Percentiles rank a stretch among this genome's conserved stretches.
phyloP scores from a whole-genome alignment of 2,329 filamentous ascomycete genomes.

The Pseudogymnoascus sp. region DNA sequence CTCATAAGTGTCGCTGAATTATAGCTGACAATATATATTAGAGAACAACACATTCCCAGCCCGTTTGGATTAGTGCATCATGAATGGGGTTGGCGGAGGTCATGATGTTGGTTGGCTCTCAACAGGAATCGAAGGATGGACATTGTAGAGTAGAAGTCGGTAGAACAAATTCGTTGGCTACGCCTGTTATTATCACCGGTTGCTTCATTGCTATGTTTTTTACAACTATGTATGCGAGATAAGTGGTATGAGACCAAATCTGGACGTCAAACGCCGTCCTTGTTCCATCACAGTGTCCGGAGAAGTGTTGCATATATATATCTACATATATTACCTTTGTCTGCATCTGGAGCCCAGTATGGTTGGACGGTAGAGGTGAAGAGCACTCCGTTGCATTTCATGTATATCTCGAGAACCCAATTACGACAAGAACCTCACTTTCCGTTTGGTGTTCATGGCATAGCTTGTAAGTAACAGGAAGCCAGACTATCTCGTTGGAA shows the following conservation, averaged over 20 bases:
- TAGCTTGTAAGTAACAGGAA: not conserved
- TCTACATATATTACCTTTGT: not conserved
- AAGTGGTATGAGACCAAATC: not conserved
- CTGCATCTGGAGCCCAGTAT: not conserved
- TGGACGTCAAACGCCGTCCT: not conserved
- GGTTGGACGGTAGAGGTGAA: not conserved
- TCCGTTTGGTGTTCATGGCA: not conserved
- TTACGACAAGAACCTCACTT: not conserved
- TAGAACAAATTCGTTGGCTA: conserved; percentile 6
- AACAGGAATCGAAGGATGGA: not conserved
- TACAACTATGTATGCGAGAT: not conserved
- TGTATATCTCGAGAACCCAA: not conserved
- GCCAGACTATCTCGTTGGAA: not conserved
- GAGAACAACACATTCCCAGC: conserved; percentile 61
- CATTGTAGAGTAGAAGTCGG: conserved; percentile 8
- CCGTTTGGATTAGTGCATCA: conserved; percentile 45
- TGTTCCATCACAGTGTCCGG: not conserved
- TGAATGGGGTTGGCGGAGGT: not conserved
- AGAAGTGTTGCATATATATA: not conserved
- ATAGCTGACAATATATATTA: conserved; percentile 26
- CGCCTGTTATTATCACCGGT: not conserved
- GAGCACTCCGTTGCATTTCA: not conserved
- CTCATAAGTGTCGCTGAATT: conserved; percentile 21
- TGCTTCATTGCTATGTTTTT: not conserved
- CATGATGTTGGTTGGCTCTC: not conserved